Evolutionary conservation across 306 rosid species (phyloP).

Genomic region (Rosa chinensis): DNA sequence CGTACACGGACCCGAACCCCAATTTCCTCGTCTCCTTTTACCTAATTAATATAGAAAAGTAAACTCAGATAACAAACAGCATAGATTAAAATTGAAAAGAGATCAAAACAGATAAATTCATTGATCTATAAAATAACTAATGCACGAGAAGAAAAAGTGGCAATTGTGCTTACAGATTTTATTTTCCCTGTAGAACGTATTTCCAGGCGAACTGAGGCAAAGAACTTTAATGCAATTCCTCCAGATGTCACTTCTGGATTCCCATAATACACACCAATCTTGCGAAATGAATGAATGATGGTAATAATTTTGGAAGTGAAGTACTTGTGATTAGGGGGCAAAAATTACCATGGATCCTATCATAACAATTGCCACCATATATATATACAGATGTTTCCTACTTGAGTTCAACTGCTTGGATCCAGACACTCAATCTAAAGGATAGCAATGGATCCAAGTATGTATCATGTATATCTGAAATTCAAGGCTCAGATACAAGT

Average conservation of each 20-base stretch:
- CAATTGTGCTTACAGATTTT: constrained; percentile 80
- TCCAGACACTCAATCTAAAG: neutral
- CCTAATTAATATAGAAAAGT: constrained; percentile 44
- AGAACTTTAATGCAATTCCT: constrained; percentile 96
- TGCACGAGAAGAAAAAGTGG: constrained; percentile 10
- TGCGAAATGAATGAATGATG: constrained; percentile 28
- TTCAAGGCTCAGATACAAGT: neutral
- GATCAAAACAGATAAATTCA: constrained; percentile 16
- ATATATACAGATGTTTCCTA: neutral
- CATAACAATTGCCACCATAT: neutral
- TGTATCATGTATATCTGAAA: constrained; percentile 9
- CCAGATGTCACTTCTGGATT: constrained; percentile 99
- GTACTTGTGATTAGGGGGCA: neutral
- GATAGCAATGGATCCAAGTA: neutral
- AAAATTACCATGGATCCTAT: neutral
- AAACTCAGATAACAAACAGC: constrained; percentile 26
- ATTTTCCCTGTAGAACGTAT: constrained; percentile 94
- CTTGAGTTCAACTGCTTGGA: neutral
- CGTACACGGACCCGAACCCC: constrained; percentile 90
- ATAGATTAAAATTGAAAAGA: constrained; percentile 15
- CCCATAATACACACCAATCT: constrained; percentile 98
- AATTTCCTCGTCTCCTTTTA: constrained; percentile 96
- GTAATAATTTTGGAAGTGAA: constrained; percentile 13
- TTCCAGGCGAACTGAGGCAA: constrained; percentile 96
- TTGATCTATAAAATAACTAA: neutral